Evolutionary conservation across 2,329 filamentous ascomycete genomes (phyloP).

Genomic region (Penicillium sp.): DNA sequence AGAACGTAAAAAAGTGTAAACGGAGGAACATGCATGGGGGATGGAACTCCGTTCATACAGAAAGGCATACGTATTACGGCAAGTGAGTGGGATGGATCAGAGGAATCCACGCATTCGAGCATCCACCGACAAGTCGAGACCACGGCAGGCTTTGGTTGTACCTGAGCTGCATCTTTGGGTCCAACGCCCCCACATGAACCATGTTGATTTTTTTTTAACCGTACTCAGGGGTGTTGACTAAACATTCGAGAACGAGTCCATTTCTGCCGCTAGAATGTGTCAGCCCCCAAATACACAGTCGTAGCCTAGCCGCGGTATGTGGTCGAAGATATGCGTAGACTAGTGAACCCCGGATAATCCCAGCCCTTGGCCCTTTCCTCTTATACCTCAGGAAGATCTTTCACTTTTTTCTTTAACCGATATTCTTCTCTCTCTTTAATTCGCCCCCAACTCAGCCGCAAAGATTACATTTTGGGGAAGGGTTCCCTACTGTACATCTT

Average conservation of each 20-base stretch:
- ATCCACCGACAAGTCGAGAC: not conserved
- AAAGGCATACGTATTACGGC: slow-evolving; percentile 48
- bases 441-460: not conserved
- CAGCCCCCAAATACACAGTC: not conserved
- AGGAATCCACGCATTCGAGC: not conserved
- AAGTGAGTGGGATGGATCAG: not conserved
- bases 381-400: not conserved
- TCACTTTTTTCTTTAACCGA: not conserved
- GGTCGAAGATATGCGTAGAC: not conserved
- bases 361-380: not conserved
- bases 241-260: slow-evolving; percentile 4
- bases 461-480: not conserved
- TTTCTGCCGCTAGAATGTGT: not conserved
- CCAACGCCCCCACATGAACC: slow-evolving; percentile 6
- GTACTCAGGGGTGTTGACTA: slow-evolving; percentile 1
- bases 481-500: not conserved
- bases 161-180: slow-evolving; percentile 1
- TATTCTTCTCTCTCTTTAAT: not conserved
- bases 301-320: not conserved
- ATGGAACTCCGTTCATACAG: slow-evolving; percentile 75
- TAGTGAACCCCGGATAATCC: not conserved
- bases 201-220: not conserved
- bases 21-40: slow-evolving; percentile 63
- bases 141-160: not conserved
- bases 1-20: not conserved